Percentiles rank a stretch among this genome's conserved stretches.
Evolutionary conservation across 441 rosid species (phyloP).

Genomic region (Adansonia madagascariensis): DNA sequence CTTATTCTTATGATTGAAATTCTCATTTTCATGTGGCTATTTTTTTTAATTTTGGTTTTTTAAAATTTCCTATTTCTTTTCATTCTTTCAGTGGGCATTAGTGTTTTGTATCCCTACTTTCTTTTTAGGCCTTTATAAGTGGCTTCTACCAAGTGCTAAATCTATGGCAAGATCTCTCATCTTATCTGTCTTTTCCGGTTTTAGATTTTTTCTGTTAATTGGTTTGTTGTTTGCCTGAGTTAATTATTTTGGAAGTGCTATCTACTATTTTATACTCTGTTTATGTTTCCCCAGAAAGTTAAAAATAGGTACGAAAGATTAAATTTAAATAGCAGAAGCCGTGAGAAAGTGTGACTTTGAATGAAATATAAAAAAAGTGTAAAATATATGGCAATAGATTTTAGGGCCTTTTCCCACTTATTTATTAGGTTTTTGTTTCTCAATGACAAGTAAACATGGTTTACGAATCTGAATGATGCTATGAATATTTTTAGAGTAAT

Average conservation of each 20-base stretch:
- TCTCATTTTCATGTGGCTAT: not conserved
- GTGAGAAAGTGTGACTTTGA: not conserved
- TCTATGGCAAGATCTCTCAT: not conserved
- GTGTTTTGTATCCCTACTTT: not conserved
- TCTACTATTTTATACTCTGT: not conserved
- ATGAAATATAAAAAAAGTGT: not conserved
- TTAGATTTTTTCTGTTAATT: conserved; percentile 5
- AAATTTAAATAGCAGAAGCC: not conserved
- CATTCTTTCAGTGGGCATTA: not conserved
- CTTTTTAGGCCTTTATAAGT: not conserved
- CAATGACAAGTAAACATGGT: no score
- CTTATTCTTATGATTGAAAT: not conserved
- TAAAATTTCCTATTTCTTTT: not conserved
- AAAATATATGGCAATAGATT: not conserved
- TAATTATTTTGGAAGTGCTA: not conserved
- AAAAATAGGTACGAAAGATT: not conserved
- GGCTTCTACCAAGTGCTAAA: not conserved
- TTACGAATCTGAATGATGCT: no score
- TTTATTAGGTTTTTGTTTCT: no score
- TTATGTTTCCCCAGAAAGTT: not conserved
- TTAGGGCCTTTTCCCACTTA: not conserved
- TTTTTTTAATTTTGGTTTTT: not conserved
- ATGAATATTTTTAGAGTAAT: not conserved
- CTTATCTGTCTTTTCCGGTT: not conserved
- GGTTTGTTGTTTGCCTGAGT: not conserved